Percentiles rank a stretch among this genome's conserved stretches.
Evolutionary conservation across 2,329 filamentous ascomycete genomes (phyloP).

Genomic region (Xylaria sp.): DNA sequence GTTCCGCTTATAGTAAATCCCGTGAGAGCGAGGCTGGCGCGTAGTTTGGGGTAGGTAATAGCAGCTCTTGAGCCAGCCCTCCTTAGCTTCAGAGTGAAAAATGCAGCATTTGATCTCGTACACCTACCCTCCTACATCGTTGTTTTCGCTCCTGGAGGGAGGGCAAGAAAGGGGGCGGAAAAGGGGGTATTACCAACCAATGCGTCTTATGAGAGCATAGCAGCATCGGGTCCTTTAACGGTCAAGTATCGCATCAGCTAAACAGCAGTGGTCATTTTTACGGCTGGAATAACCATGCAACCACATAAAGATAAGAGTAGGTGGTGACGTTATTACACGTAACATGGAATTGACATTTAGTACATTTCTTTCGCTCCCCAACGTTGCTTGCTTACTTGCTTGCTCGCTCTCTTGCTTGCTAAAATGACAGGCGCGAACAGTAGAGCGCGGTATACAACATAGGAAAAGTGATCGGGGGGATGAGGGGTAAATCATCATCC

Average conservation of each 20-base stretch:
- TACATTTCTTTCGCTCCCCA: slow-evolving; percentile 22
- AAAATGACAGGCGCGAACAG: not conserved
- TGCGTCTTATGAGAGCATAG: no score
- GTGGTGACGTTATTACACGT: slow-evolving; percentile 6
- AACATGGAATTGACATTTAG: slow-evolving; percentile 19
- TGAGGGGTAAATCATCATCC: slow-evolving; percentile 1
- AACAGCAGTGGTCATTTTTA: not conserved
- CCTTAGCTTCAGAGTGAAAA: no score
- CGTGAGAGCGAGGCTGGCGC: not conserved
- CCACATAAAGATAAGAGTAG: not conserved
- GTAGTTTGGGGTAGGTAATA: not conserved
- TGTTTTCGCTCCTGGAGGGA: no score
- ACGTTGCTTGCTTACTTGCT: slow-evolving; percentile 14
- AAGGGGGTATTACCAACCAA: no score
- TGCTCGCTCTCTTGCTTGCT: slow-evolving; percentile 15
- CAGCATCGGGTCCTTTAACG: no score
- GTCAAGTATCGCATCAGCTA: no score
- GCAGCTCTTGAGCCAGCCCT: no score
- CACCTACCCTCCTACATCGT: no score
- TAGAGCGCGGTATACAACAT: slow-evolving; percentile 31
- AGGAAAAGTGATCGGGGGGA: slow-evolving; percentile 25
- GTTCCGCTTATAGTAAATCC: not conserved
- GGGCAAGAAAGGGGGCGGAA: no score
- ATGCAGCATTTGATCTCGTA: no score
- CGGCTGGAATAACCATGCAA: slow-evolving; percentile 7